phyloP scores from a whole-genome alignment of 352 stramenopile species.

The Detonula confervacea region DNA sequence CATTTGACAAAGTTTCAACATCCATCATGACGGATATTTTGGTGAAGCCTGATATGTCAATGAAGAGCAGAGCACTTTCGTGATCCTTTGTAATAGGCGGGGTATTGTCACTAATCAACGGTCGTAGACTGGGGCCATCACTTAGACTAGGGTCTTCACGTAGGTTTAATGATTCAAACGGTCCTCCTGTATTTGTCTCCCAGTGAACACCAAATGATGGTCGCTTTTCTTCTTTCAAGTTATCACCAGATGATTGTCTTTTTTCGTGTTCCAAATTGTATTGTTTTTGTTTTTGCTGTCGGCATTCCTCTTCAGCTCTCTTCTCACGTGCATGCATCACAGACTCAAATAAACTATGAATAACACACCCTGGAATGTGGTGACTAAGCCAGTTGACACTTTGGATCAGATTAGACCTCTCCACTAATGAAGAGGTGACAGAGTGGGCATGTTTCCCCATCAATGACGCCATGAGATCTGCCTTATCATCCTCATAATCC shows the following conservation, averaged over 20 bases:
- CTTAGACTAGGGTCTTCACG: too few species aligned
- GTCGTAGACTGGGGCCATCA: not conserved
- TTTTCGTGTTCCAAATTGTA: too few species aligned
- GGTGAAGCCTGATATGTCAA: slow-evolving; percentile 81
- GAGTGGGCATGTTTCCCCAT: slow-evolving; percentile 50
- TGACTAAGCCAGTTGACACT: slow-evolving; percentile 67
- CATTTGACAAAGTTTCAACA: slow-evolving; percentile 66
- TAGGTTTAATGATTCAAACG: too few species aligned
- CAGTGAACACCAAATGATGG: too few species aligned
- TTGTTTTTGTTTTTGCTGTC: too few species aligned
- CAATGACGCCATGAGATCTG: slow-evolving; percentile 37
- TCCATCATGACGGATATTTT: slow-evolving; percentile 67
- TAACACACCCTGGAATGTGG: slow-evolving; percentile 68
- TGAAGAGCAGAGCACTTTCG: slow-evolving; percentile 67
- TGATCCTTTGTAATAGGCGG: slow-evolving; percentile 46
- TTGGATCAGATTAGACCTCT: slow-evolving; percentile 61
- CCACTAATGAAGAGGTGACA: slow-evolving; percentile 45
- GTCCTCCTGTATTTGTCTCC: too few species aligned
- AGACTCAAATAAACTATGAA: slow-evolving; percentile 47
- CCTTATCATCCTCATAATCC: slow-evolving; percentile 63
- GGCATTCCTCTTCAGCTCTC: slow-evolving; percentile 4
- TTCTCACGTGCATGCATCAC: slow-evolving; percentile 24
- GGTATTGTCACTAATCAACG: slow-evolving; percentile 20
- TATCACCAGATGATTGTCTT: not conserved
- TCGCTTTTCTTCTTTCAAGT: not conserved